Evolutionary conservation across 1,284 basidiomycete species (phyloP), one percentile per base, ranked within the genome.

Genomic region (Melampsora larici-populina): DNA sequence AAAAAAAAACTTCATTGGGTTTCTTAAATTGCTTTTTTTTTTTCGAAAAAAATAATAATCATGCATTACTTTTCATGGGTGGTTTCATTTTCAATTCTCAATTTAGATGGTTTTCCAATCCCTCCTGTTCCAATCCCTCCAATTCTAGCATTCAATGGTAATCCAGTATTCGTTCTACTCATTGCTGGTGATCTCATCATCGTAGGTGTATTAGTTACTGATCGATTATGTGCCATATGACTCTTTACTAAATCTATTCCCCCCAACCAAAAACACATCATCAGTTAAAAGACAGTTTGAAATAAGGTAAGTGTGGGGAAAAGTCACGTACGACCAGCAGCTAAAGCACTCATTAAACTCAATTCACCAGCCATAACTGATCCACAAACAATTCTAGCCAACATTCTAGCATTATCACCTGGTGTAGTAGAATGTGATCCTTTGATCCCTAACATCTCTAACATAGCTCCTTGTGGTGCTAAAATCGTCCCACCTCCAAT

Each of bases 321-420:
- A 33, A 43, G n/a, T 3, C 2, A 70, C 75, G 40, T 58, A 78
- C 70, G 93, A 1, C 94, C 94, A 0, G 93, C 94, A 0, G 94
- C 94, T 33, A 97, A 88, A 0, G 94, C 94, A 80, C 89, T 90
- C 84, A 97, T 88, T 80, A 97, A 87, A 24, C 91, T 92, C 67
- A 96, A 86, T 84, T 97, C 94, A 64, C 94, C 94, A 2, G 94
- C 94, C 93, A 97, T 96, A 82, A 97, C 94, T 0, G 92, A 88
- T 0, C 92, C 89, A 67, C 90, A 90, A 81, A 97, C 91, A 82
- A 97, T 88, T 55, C 93, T 88, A 0, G 94, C 94, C 71, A 97
- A 89, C 70, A 88, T 88, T 80, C 92, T 92, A 0, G 94, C 90
- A 84, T 97, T 96, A 82, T 89, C 87, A 1, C 94, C 94, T 0